Base-by-base conservation (phyloP, 108 stramenopile genomes). In the Fistulifera pelliculosa region DNA sequence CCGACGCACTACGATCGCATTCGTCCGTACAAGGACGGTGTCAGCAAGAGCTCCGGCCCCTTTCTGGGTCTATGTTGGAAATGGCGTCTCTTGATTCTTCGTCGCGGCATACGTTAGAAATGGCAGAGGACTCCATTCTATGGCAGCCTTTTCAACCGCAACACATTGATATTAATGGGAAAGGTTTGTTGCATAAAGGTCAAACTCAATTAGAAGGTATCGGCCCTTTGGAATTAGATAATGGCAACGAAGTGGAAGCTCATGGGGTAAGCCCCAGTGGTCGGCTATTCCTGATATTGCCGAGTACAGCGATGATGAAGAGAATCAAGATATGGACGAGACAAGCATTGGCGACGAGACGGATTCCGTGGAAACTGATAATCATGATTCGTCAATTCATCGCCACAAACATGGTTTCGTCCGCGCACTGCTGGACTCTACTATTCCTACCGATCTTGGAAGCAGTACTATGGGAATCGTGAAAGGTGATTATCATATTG, bases 391-490 rank as follows among this genome's bases (percentile, higher is more conserved):
- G 24, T 16, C 17, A 18, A 27, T 16, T 19, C 25, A n/a, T 7
- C 18, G 19, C 48, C 24, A 25, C 6, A 77, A 71, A 41, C 66
- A 57, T n/a, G 78, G 82, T 23, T 88, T 93, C 65, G 82, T 93
- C 10, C 47, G 69, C 18, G 91, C 91, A 18, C 58, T 93, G 27
- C 51, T 87, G 26, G 87, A 88, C 45, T 82, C 82, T 41, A 76
- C 87, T 16, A 76, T 93, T 19, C 91, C 91, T 1, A 67, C 72
- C 41, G 91, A 93, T 66, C 61, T 93, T 5, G 69, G 84, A 48
- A 82, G 80, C 57, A 83, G 87, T 58, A 80, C 87, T 19, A 83
- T 83, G 2, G 85, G 85, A 12, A 85, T 88, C 27, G 75, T 88
- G 56, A 88, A 80, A 56, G 91, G 91, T 26, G 87, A 87, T 17